Evolutionary conservation across 768 basidiomycete genomes (phyloP).

Genomic region (Psilocybe cubensis): DNA sequence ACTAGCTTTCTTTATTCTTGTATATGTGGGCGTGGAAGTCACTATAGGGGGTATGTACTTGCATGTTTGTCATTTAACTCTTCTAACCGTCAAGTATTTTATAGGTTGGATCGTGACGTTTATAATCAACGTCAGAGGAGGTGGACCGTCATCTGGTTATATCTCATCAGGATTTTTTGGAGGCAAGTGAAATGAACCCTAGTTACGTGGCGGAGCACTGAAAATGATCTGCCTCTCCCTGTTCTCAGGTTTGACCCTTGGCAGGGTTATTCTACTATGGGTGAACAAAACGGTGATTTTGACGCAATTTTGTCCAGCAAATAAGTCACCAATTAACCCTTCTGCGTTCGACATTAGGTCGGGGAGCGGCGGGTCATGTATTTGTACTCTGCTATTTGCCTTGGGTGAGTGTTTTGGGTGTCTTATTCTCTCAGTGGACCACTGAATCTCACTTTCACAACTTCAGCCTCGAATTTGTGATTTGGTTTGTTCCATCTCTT

Average conservation of each 20-base stretch:
- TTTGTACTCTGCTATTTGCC: constrained; percentile 53
- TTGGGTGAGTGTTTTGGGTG: constrained; percentile 39
- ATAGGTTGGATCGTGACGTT: constrained; percentile 77
- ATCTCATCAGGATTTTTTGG: constrained; percentile 57
- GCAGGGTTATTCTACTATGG: constrained; percentile 60
- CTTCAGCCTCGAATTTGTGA: constrained; percentile 59
- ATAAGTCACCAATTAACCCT: neutral
- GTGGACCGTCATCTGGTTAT: constrained; percentile 47
- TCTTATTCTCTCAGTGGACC: neutral
- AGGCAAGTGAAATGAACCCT: constrained; percentile 34
- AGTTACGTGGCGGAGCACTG: neutral
- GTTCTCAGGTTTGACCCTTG: constrained; percentile 57
- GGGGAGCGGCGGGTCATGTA: constrained; percentile 59
- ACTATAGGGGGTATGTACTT: constrained; percentile 46
- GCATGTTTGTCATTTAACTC: constrained; percentile 10
- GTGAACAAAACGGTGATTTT: constrained; percentile 50
- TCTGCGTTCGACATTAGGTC: constrained; percentile 39
- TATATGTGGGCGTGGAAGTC: constrained; percentile 75
- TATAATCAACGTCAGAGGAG: constrained; percentile 37
- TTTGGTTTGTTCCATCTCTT: constrained; percentile 74
- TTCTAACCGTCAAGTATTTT: neutral
- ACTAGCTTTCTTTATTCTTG: constrained; percentile 63
- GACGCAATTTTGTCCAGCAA: neutral
- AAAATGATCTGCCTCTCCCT: neutral
- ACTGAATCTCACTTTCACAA: neutral